Conservation (phyloP, 164 flowering plant genomes). For the Liriodendron chinense region DNA sequence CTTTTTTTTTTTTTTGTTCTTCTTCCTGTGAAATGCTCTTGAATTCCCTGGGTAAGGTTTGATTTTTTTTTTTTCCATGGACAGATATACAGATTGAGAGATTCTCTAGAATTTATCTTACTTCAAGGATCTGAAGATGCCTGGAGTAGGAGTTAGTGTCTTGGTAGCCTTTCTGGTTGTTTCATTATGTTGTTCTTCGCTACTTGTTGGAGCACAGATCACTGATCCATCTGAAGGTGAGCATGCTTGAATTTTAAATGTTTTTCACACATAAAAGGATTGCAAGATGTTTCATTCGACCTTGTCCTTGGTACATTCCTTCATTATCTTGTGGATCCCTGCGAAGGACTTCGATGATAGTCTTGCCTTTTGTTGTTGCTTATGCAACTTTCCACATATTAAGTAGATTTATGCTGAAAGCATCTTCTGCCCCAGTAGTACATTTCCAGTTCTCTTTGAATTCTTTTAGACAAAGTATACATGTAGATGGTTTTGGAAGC, state of each 20-base stretch:
- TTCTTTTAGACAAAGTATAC: no score
- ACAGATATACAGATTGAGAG: background rate
- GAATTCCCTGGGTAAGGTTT: background rate
- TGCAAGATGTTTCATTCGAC: background rate
- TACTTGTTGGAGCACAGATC: conserved; percentile 3
- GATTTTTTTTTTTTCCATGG: background rate
- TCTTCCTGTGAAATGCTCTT: background rate
- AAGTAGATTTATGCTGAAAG: background rate
- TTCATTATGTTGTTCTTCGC: background rate
- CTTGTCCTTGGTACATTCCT: background rate
- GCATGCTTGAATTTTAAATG: background rate
- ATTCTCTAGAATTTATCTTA: no score
- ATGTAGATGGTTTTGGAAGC: background rate
- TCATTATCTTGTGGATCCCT: background rate
- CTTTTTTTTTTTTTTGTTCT: background rate
- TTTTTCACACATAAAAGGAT: background rate
- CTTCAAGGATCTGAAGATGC: conserved; percentile 1
- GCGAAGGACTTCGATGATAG: background rate
- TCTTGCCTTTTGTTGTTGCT: background rate
- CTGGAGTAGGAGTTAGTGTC: background rate
- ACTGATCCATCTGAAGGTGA: conserved; percentile 8
- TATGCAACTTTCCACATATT: background rate
- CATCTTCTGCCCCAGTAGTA: background rate
- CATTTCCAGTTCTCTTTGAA: background rate
- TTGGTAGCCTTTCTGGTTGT: background rate